Percentiles rank a stretch among this genome's conserved stretches.
phyloP scores from a whole-genome alignment of 257 asterid species.

The Nicotiana tomentosiformis region DNA sequence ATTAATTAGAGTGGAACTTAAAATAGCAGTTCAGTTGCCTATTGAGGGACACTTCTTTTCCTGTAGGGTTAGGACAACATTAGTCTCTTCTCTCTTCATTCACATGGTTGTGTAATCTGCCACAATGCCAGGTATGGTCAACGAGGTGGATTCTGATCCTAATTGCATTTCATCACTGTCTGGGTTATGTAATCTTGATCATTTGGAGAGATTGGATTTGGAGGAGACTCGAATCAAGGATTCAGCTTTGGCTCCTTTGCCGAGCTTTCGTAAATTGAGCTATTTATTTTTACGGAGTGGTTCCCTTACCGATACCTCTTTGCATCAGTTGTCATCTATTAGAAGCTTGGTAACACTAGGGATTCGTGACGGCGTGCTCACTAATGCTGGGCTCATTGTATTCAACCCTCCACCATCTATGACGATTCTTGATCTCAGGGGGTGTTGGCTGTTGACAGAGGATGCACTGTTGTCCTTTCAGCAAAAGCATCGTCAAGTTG shows the following conservation, averaged over 20 bases:
- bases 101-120: not conserved
- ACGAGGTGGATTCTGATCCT: conserved; percentile 19
- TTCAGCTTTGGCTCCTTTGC: conserved; percentile 47
- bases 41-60: not conserved
- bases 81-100: not conserved
- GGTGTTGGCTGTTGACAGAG: conserved; percentile 83
- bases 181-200: conserved; percentile 39
- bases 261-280: conserved; percentile 39
- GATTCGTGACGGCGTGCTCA: conserved; percentile 56
- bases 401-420: conserved; percentile 57
- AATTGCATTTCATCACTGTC: conserved; percentile 43
- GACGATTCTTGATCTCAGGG: conserved; percentile 66
- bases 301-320: conserved; percentile 56
- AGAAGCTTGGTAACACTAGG: conserved; percentile 45
- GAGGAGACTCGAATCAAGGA: conserved; percentile 49
- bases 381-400: conserved; percentile 44
- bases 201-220: conserved; percentile 65
- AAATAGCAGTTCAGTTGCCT: not conserved
- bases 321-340: conserved; percentile 37
- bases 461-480: conserved; percentile 43
- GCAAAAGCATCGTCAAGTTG: conserved; percentile 49
- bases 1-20: not conserved
- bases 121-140: conserved; percentile 37
- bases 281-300: conserved; percentile 47
- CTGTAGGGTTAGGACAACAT: not conserved